These are phyloP conservation scores for Pyronema omphalodes DNA, from an alignment of 495 filamentous ascomycete genomes.

Conservation along the genomic window DNA sequence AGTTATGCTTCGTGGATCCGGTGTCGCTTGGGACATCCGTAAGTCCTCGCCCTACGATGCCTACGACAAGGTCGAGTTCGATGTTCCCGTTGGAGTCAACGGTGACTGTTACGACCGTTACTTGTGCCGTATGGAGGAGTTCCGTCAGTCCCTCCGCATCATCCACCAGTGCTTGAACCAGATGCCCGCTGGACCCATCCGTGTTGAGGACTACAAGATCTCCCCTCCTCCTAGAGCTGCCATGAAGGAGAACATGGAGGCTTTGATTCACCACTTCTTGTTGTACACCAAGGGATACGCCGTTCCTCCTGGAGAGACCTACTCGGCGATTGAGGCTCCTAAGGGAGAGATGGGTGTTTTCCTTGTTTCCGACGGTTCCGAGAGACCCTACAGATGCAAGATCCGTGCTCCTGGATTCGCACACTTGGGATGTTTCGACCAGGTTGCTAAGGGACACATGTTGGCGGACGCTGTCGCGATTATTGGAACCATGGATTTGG, in stretches of 20 bases:
- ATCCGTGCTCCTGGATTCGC: conserved; percentile 94
- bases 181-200: conserved; percentile 87
- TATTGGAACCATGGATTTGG: conserved; percentile 88
- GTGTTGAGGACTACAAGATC: conserved; percentile 97
- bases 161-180: conserved; percentile 98
- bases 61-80: conserved; percentile 94
- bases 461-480: conserved; percentile 93
- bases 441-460: conserved; percentile 76
- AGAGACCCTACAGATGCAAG: conserved; percentile 94
- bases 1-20: conserved; percentile 93
- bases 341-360: conserved; percentile 99
- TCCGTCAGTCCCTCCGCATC: conserved; percentile 91
- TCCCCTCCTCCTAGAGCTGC: conserved; percentile 88
- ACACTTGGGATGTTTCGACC: conserved; percentile 86
- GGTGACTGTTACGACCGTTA: conserved; percentile 99
- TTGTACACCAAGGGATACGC: conserved; percentile 96
- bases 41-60: conserved; percentile 94
- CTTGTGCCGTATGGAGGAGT: conserved; percentile 98
- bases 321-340: conserved; percentile 90
- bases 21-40: conserved; percentile 94
- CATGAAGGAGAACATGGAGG: conserved; percentile 99
- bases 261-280: conserved; percentile 96
- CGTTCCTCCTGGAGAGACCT: conserved; percentile 96
- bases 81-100: conserved; percentile 89
- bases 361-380: conserved; percentile 88